Conservation (phyloP, 1,284 basidiomycete species). For the Apiotrichum akiyoshidainum region DNA sequence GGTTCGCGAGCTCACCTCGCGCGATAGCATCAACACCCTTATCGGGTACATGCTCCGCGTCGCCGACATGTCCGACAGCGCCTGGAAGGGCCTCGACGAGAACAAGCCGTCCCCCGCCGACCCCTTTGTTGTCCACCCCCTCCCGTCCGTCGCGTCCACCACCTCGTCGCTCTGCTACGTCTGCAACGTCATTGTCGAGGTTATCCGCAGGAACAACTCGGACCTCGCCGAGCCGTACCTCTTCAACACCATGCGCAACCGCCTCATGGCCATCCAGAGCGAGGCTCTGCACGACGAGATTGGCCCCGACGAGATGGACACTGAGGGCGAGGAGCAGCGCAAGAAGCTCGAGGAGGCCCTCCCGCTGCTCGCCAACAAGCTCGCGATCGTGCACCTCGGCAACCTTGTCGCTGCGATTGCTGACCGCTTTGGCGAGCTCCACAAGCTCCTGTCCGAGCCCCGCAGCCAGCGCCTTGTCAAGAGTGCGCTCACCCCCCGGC, state of each 20-base stretch:
- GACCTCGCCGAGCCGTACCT: conserved; percentile 98
- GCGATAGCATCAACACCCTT: conserved; percentile 69
- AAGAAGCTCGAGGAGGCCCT: conserved; percentile 72
- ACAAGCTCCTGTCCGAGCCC: conserved; percentile 68
- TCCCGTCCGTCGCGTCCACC: conserved; percentile 71
- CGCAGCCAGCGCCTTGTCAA: conserved; percentile 66
- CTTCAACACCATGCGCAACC: conserved; percentile 90
- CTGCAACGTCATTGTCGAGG: conserved; percentile 86
- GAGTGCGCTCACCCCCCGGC: conserved; percentile 68
- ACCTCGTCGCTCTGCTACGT: conserved; percentile 84
- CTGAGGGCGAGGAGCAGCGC: conserved; percentile 62
- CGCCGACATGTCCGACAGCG: conserved; percentile 52
- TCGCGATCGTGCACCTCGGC: conserved; percentile 92
- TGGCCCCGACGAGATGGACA: conserved; percentile 11
- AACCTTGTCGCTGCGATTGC: conserved; percentile 75
- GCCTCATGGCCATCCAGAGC: conserved; percentile 68
- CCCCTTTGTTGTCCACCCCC: conserved; percentile 43
- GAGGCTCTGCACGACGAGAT: conserved; percentile 15
- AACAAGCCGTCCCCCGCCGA: conserved; percentile 25
- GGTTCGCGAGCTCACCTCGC: conserved; percentile 81
- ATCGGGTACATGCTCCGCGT: conserved; percentile 76
- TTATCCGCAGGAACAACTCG: conserved; percentile 98
- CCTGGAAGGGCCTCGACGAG: conserved; percentile 31
- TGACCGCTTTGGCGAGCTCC: conserved; percentile 67
- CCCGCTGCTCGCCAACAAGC: conserved; percentile 77